phyloP scores from a whole-genome alignment of 2,329 filamentous ascomycete species.

The Elsinoe fawcettii region DNA sequence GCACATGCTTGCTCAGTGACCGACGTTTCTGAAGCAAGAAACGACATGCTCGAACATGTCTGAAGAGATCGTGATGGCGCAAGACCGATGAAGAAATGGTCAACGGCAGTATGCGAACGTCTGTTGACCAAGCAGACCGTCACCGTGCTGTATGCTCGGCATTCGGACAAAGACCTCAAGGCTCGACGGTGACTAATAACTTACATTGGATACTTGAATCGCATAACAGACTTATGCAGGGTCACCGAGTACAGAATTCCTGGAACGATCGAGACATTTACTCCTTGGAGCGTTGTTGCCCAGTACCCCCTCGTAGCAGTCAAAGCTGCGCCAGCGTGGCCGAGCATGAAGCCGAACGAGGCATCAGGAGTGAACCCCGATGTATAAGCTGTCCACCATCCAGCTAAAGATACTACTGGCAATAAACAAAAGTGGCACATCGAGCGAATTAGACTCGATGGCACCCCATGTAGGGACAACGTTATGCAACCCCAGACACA shows the following conservation, averaged over 20 bases:
- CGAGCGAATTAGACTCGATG: background rate
- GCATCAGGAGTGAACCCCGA: background rate
- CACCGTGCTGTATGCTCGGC: background rate
- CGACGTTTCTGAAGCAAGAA: background rate
- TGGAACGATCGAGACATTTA: background rate
- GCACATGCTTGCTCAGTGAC: background rate
- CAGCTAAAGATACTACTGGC: background rate
- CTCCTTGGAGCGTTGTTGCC: background rate
- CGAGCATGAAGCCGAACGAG: background rate
- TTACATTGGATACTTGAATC: background rate
- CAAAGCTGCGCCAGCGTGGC: background rate
- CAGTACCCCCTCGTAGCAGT: background rate
- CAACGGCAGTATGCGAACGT: background rate
- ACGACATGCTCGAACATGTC: background rate
- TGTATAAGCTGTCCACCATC: background rate
- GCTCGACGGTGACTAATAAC: background rate
- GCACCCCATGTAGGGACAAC: background rate
- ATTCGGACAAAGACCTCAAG: background rate
- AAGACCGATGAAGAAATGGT: background rate
- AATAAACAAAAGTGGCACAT: background rate
- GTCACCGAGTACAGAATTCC: background rate
- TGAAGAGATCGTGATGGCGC: background rate
- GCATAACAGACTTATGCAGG: background rate
- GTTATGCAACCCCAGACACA: background rate
- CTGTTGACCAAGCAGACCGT: background rate